A percentile compares a stretch with the other conserved stretches of the same genome.
These are phyloP conservation scores for Pyrus hybrid DNA, from an alignment of 331 rosid species.

Conservation along the genomic window DNA sequence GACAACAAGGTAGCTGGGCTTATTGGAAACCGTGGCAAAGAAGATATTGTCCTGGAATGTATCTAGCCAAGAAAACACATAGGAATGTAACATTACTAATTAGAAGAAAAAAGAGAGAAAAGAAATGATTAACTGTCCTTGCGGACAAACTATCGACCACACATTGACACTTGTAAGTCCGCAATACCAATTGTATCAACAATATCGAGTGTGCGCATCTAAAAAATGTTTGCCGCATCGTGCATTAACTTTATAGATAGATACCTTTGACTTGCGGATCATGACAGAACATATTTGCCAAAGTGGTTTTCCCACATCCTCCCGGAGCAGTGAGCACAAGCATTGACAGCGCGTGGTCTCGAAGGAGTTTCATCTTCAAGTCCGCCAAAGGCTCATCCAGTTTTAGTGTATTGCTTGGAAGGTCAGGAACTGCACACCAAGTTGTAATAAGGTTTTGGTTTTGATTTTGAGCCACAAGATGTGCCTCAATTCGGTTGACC, in stretches of 20 bases:
- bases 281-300: conserved; percentile 13
- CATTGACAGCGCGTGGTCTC: not conserved
- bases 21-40: conserved; percentile 32
- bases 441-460: not conserved
- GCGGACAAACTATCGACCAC: too few relatives aligned
- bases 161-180: too few relatives aligned
- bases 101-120: not conserved
- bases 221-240: too few relatives aligned
- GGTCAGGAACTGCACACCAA: not conserved
- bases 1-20: conserved; percentile 4
- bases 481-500: not conserved
- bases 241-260: too few relatives aligned
- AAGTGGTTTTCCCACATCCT: conserved; percentile 56
- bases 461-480: not conserved
- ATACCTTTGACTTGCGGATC: conserved; percentile 19
- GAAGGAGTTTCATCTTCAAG: conserved; percentile 29
- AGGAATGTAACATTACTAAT: not conserved
- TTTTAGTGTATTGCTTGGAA: not conserved
- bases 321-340: conserved; percentile 49
- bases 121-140: too few relatives aligned
- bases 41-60: conserved; percentile 31
- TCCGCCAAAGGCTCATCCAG: not conserved
- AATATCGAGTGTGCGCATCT: not conserved
- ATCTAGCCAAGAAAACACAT: conserved; percentile 23
- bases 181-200: not conserved